Conservation (phyloP, 306 rosid species). For the Hippophae tibetana region DNA sequence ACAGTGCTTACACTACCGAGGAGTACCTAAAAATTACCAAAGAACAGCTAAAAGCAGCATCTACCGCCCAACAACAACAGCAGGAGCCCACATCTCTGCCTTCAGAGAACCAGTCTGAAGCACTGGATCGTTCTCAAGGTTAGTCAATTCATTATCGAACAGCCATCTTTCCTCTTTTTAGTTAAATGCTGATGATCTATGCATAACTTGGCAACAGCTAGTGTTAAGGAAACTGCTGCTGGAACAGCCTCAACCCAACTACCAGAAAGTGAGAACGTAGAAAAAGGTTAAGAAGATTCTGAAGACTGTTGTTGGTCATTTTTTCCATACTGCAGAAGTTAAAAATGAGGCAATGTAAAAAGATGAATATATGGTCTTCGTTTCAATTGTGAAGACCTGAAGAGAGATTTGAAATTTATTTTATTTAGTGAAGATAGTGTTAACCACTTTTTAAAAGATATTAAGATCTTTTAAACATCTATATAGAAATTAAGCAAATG, state of each 20-base stretch:
- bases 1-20: constrained; percentile 58
- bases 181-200: neutral
- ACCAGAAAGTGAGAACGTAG: constrained; percentile 27
- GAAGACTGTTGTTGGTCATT: neutral
- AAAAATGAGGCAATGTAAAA: constrained; percentile 1
- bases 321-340: constrained; percentile 12
- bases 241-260: constrained; percentile 27
- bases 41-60: constrained; percentile 62
- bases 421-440: no score
- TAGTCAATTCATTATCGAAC: constrained; percentile 15
- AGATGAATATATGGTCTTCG: neutral
- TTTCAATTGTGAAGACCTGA: no score
- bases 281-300: constrained; percentile 3
- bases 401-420: no score
- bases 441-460: no score
- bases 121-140: constrained; percentile 47
- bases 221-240: constrained; percentile 33
- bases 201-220: constrained; percentile 20
- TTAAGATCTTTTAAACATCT: no score
- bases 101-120: constrained; percentile 29
- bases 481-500: no score
- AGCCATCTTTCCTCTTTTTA: neutral
- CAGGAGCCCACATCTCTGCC: constrained; percentile 31
- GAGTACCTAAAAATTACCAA: constrained; percentile 79
- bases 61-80: constrained; percentile 43